These are phyloP conservation scores for Epichloe gansuensis DNA, from an alignment of 2,329 filamentous ascomycete genomes.

Conservation along the genomic window DNA sequence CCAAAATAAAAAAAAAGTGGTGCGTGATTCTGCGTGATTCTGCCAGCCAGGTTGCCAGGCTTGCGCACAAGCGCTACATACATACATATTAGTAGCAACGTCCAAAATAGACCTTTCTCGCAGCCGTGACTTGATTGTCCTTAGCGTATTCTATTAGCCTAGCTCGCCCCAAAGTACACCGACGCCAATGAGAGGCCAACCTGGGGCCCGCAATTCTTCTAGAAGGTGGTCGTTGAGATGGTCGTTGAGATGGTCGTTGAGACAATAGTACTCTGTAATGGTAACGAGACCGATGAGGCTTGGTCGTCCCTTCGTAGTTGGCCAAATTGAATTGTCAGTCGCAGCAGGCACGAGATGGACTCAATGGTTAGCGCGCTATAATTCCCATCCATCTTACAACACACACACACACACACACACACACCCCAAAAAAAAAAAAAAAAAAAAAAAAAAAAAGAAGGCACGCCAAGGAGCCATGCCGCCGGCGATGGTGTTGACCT, in stretches of 20 bases:
- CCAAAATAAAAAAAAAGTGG: neutral
- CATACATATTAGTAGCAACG: neutral
- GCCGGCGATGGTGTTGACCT: too few species aligned
- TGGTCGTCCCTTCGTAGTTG: too few species aligned
- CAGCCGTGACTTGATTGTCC: conserved; percentile 7
- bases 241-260: conserved; percentile 14
- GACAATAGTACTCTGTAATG: conserved; percentile 3
- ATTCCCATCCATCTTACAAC: too few species aligned
- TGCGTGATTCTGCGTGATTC: conserved; percentile 2
- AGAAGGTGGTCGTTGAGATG: conserved; percentile 13
- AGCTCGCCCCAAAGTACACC: too few species aligned
- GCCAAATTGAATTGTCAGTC: neutral
- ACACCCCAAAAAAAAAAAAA: too few species aligned
- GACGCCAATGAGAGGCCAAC: conserved; percentile 1
- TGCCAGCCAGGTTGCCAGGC: conserved; percentile 5
- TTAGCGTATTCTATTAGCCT: neutral
- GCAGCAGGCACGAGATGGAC: neutral
- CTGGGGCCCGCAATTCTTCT: conserved; percentile 19
- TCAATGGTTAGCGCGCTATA: neutral
- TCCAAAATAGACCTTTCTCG: conserved; percentile 6
- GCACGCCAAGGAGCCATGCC: too few species aligned
- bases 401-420: too few species aligned
- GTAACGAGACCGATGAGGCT: neutral
- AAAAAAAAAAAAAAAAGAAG: too few species aligned
- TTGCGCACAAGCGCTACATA: neutral